A percentile compares a stretch with the other conserved stretches of the same genome.
phyloP scores from a whole-genome alignment of 208 protist genomes.

The Crithidia thermophila region DNA sequence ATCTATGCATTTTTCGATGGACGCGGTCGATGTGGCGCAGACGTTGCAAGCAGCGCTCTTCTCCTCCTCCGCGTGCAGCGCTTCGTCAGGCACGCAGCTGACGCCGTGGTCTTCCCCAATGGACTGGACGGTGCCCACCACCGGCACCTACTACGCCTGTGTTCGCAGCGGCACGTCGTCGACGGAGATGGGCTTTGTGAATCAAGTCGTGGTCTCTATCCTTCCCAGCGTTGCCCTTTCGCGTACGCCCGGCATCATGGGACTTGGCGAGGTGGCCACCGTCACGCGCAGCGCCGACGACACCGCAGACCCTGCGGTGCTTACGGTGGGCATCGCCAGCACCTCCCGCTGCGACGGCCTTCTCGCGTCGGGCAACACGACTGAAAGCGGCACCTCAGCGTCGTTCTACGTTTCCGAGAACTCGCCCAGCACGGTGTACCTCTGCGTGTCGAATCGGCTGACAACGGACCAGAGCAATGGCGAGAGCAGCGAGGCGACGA shows the following conservation, averaged over 20 bases:
- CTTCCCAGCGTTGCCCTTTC: slow-evolving; percentile 39
- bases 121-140: slow-evolving; percentile 33
- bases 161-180: slow-evolving; percentile 26
- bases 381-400: slow-evolving; percentile 25
- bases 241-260: slow-evolving; percentile 40
- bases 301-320: slow-evolving; percentile 17
- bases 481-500: slow-evolving; percentile 21
- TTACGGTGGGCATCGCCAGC: slow-evolving; percentile 58
- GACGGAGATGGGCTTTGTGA: slow-evolving; percentile 33
- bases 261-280: slow-evolving; percentile 44
- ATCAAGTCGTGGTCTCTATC: slow-evolving; percentile 42
- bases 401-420: slow-evolving; percentile 49
- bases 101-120: slow-evolving; percentile 27
- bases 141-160: slow-evolving; percentile 75
- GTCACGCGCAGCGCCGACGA: slow-evolving; percentile 39
- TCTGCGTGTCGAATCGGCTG: slow-evolving; percentile 61
- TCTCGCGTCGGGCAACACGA: slow-evolving; percentile 35
- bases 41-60: slow-evolving; percentile 42
- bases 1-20: slow-evolving; percentile 49
- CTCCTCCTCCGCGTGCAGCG: slow-evolving; percentile 20
- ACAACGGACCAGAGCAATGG: slow-evolving; percentile 14
- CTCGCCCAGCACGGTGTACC: slow-evolving; percentile 30
- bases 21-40: slow-evolving; percentile 28
- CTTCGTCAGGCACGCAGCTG: slow-evolving; percentile 13
- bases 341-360: slow-evolving; percentile 32